Percentiles rank a stretch among this genome's conserved stretches.
Evolutionary conservation across 2,329 filamentous ascomycete species (phyloP).

Genomic region (Epichloe scottii): DNA sequence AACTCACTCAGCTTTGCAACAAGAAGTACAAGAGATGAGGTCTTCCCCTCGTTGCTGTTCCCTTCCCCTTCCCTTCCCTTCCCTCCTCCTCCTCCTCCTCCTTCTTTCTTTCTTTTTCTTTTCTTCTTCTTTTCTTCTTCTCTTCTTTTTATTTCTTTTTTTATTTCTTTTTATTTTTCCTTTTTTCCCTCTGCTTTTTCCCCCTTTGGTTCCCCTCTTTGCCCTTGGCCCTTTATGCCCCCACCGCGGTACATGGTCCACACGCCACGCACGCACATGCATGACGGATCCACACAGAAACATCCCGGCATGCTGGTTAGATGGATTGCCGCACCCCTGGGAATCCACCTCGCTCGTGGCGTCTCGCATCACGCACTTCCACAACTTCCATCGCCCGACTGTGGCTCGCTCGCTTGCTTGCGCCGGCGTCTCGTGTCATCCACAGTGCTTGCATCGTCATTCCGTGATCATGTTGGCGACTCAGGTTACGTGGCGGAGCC

Average conservation of each 20-base stretch:
- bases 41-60: too few relatives aligned
- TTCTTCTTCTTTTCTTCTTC: neutral
- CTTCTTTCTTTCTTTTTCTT: neutral
- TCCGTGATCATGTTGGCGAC: constrained; percentile 2
- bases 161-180: too few relatives aligned
- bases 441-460: constrained; percentile 2
- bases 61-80: too few relatives aligned
- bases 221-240: neutral
- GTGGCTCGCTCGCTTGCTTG: constrained; percentile 5
- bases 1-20: too few relatives aligned
- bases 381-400: constrained; percentile 1
- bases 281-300: constrained; percentile 2
- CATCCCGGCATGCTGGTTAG: neutral
- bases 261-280: constrained; percentile 1
- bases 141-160: neutral
- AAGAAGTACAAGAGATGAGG: too few relatives aligned
- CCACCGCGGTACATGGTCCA: neutral
- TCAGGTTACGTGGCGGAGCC: neutral
- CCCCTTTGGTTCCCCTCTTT: neutral
- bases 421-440: constrained; percentile 1
- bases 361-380: constrained; percentile 3
- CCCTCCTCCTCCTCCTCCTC: neutral
- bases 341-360: constrained; percentile 5
- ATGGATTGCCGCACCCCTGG: neutral
- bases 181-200: neutral